Evolutionary conservation across 1,284 basidiomycete genomes (phyloP).

Genomic region (Earliella scabrosa): DNA sequence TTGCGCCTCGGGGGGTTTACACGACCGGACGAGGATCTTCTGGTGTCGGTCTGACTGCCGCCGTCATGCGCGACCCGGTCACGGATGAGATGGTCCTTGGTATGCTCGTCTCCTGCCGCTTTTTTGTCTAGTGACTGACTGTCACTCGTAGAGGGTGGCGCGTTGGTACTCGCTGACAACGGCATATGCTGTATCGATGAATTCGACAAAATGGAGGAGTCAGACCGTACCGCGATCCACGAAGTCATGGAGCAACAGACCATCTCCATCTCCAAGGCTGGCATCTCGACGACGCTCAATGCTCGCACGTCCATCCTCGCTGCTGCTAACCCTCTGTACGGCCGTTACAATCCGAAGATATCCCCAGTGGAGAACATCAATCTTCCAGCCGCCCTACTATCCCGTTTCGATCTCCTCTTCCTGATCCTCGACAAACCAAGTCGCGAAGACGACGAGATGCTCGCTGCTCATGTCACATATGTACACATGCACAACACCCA

Average conservation of each 20-base stretch:
- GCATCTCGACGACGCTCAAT: slow-evolving; percentile 98
- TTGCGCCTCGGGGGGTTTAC: slow-evolving; percentile 97
- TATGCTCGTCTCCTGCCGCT: slow-evolving; percentile 44
- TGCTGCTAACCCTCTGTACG: slow-evolving; percentile 97
- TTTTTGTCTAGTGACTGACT: background rate
- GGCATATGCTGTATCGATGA: slow-evolving; percentile 99
- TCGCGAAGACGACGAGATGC: slow-evolving; percentile 92
- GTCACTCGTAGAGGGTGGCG: slow-evolving; percentile 84
- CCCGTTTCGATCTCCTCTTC: slow-evolving; percentile 96
- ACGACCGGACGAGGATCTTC: slow-evolving; percentile 98
- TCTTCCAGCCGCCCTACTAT: slow-evolving; percentile 93
- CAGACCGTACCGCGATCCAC: slow-evolving; percentile 97
- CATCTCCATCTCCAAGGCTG: slow-evolving; percentile 98
- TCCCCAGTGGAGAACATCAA: slow-evolving; percentile 99
- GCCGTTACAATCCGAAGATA: slow-evolving; percentile 96
- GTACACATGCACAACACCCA: slow-evolving; percentile 97
- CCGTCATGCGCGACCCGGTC: slow-evolving; percentile 98
- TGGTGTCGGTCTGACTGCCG: slow-evolving; percentile 97
- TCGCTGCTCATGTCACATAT: slow-evolving; percentile 97
- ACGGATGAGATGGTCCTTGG: slow-evolving; percentile 99
- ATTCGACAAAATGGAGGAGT: slow-evolving; percentile 99
- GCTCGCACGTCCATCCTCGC: slow-evolving; percentile 98
- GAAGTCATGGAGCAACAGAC: slow-evolving; percentile 99
- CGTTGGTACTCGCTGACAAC: slow-evolving; percentile 97
- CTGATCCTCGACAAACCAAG: slow-evolving; percentile 96